Evolutionary conservation across 2,329 filamentous ascomycete genomes (phyloP), one percentile per base, ranked within the genome.

Genomic region (Penicillium olsonii): DNA sequence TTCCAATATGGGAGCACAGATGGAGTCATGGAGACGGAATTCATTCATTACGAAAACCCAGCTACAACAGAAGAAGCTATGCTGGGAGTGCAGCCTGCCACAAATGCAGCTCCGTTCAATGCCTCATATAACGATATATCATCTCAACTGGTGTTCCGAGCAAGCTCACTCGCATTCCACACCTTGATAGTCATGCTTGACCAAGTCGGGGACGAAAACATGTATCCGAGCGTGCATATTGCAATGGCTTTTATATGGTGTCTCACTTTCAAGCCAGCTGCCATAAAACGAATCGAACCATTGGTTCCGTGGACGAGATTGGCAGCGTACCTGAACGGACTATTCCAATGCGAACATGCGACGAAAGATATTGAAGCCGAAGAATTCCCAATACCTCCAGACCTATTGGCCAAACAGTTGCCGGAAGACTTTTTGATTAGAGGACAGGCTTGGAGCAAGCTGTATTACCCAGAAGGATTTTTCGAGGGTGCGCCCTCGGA

Each of bases 371-470:
- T 72, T 54, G 71, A 73, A 52, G 52, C 61, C 50, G 48, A 65
- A 33, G 49, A 63, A 0, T 80, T 83, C 53, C 75, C 78, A 17
- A 49, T 57, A n/a, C 29, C 58, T 66, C 27, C 68, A 73, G 66
- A 71, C 45, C 68, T 57, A 2, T 68, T 72, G 15, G 67, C 66
- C 5, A 61, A 72, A 9, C 80, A 83, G 42, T 59, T 85, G 1
- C 77, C 80, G 0, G 83, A 86, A 54, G 83, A 86, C 54, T 84
- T 80, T 54, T 60, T 76, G 1, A 76, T 84, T 7, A 75, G 81
- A 19, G 83, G 83, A 1, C 71, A 80, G 48, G 62, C 79, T 19
- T 83, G 79, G 77, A 77, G 74, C 42, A 70, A 78, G 51, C 37
- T 59, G 0, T 76, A 74, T 45, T 81, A 78, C 50, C 77, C 78